Percentiles rank a stretch among this genome's conserved stretches.
Conservation (phyloP, 495 filamentous ascomycete species). For the Ramalina intermedia region DNA sequence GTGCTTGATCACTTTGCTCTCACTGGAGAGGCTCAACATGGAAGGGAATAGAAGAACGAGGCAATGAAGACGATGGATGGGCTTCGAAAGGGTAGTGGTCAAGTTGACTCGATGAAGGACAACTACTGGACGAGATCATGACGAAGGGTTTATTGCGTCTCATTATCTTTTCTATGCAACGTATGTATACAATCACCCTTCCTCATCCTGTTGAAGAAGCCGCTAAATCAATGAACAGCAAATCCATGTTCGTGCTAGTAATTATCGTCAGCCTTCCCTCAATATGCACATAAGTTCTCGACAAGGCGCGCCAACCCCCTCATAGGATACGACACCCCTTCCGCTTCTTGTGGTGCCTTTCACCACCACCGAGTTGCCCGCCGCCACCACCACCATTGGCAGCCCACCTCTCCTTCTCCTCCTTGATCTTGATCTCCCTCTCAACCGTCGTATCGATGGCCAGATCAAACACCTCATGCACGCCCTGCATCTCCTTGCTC, state of each 20-base stretch:
- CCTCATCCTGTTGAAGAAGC: conserved; percentile 13
- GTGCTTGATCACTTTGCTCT: too few relatives aligned
- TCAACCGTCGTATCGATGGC: conserved; percentile 75
- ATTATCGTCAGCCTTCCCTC: conserved; percentile 2
- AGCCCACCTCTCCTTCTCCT: conserved; percentile 16
- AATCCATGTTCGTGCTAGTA: conserved; percentile 26
- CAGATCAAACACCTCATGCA: conserved; percentile 84
- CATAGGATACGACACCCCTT: conserved; percentile 55
- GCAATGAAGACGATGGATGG: too few relatives aligned
- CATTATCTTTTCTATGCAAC: too few relatives aligned
- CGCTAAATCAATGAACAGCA: neutral
- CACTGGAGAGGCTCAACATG: too few relatives aligned
- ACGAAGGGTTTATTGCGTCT: too few relatives aligned
- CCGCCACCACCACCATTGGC: conserved; percentile 17
- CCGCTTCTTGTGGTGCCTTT: conserved; percentile 51
- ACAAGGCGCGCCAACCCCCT: too few relatives aligned
- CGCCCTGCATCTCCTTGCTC: conserved; percentile 89
- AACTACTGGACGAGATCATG: too few relatives aligned
- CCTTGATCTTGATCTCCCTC: conserved; percentile 25
- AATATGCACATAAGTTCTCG: too few relatives aligned
- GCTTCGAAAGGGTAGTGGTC: too few relatives aligned
- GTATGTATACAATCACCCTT: too few relatives aligned
- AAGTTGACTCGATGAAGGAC: too few relatives aligned
- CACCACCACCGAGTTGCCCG: conserved; percentile 11
- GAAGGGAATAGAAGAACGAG: too few relatives aligned